These are phyloP conservation scores for Lasiodiplodia sp. DNA, from an alignment of 2,329 filamentous ascomycete genomes.

Conservation along the genomic window DNA sequence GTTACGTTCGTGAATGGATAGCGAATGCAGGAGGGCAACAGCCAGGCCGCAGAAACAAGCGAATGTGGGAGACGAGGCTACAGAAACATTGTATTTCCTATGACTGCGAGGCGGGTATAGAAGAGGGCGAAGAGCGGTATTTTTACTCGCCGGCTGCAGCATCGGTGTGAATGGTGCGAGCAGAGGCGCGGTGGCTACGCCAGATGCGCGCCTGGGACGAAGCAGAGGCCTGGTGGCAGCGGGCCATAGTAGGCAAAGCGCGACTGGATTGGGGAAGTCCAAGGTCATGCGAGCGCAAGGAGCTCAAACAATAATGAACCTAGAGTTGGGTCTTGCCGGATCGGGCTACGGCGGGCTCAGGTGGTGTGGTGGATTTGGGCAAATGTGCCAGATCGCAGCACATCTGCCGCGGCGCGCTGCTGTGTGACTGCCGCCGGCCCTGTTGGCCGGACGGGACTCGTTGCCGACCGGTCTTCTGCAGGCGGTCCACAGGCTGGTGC, in stretches of 20 bases:
- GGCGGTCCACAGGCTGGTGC: neutral
- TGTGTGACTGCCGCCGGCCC: neutral
- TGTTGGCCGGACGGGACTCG: conserved; percentile 4
- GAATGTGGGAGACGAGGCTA: neutral
- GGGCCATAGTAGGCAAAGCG: conserved; percentile 3
- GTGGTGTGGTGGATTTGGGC: conserved; percentile 8
- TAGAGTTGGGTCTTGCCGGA: conserved; percentile 18
- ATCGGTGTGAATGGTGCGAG: neutral
- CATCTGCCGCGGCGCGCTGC: neutral
- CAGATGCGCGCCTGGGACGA: neutral
- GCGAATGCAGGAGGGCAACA: neutral
- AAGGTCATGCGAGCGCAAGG: conserved; percentile 23
- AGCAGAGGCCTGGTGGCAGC: neutral
- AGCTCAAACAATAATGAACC: conserved; percentile 12
- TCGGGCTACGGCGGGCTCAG: neutral
- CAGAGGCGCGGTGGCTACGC: conserved; percentile 4
- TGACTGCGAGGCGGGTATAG: neutral
- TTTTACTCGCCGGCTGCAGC: conserved; percentile 3
- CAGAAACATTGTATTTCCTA: neutral
- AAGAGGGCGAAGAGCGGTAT: conserved; percentile 2
- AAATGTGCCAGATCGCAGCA: neutral
- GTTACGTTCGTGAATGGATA: neutral
- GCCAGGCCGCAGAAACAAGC: neutral
- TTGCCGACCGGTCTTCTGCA: neutral
- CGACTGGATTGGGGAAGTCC: neutral